These are phyloP conservation scores for Pugionium dolabratum DNA, from an alignment of 345 rosid genomes.

Conservation along the genomic window DNA sequence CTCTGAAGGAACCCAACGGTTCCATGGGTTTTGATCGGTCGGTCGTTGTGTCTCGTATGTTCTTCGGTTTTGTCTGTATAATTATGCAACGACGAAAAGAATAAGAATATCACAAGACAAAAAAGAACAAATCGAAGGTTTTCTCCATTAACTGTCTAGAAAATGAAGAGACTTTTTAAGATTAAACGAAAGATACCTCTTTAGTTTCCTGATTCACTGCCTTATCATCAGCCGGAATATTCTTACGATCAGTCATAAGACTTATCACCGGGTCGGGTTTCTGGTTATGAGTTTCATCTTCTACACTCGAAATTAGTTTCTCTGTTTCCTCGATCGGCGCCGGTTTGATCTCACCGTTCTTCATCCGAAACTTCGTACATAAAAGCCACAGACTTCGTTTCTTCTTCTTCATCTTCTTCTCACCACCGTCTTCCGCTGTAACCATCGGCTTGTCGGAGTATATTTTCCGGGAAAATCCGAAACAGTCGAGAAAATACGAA, in stretches of 20 bases:
- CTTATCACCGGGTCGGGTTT: slow-evolving; percentile 30
- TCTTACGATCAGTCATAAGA: slow-evolving; percentile 31
- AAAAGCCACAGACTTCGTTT: slow-evolving; percentile 26
- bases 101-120: not conserved
- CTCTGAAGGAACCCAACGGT: slow-evolving; percentile 12
- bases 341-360: slow-evolving; percentile 48
- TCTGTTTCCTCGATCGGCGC: slow-evolving; percentile 45
- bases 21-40: slow-evolving; percentile 37
- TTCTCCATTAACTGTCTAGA: not conserved
- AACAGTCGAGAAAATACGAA: slow-evolving; percentile 46
- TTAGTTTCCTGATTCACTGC: slow-evolving; percentile 13
- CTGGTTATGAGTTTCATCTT: slow-evolving; percentile 23
- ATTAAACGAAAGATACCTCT: slow-evolving; percentile 26
- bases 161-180: not conserved
- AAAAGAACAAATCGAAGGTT: not conserved
- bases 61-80: slow-evolving; percentile 38
- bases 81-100: not conserved
- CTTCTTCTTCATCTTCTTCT: slow-evolving; percentile 11
- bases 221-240: slow-evolving; percentile 29
- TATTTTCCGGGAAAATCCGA: slow-evolving; percentile 45
- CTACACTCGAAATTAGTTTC: not conserved
- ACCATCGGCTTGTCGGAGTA: slow-evolving; percentile 24
- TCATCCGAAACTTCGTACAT: slow-evolving; percentile 38
- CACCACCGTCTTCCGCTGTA: slow-evolving; percentile 10
- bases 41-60: slow-evolving; percentile 26